These are phyloP conservation scores for Aciculoconidium aculeatum DNA, from an alignment of 805 yeast genomes.

Conservation along the genomic window DNA sequence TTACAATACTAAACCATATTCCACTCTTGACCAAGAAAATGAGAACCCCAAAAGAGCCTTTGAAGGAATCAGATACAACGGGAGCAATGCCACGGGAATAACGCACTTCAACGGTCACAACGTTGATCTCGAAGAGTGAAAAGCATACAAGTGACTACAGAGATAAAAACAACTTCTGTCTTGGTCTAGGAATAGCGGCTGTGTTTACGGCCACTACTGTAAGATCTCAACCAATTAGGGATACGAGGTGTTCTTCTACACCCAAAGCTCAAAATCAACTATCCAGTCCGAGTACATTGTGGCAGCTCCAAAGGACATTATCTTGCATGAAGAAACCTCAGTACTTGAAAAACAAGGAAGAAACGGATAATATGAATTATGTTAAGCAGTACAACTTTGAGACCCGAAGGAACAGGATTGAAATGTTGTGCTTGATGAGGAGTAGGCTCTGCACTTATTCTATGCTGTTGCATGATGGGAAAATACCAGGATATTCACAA, in stretches of 20 bases:
- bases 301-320: too few species aligned
- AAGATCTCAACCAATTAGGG: constrained; percentile 5
- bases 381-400: constrained; percentile 5
- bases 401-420: constrained; percentile 4
- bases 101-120: constrained; percentile 2
- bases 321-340: too few species aligned
- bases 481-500: constrained; percentile 6
- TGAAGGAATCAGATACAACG: too few species aligned
- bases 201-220: constrained; percentile 5
- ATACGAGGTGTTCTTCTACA: constrained; percentile 5
- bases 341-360: too few species aligned
- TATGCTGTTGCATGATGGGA: constrained; percentile 7
- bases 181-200: constrained; percentile 4
- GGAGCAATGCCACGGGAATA: too few species aligned
- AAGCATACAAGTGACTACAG: constrained; percentile 5
- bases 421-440: constrained; percentile 6
- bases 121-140: constrained; percentile 5
- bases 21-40: too few species aligned
- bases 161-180: constrained; percentile 3
- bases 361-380: too few species aligned
- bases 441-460: constrained; percentile 5
- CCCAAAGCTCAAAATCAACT: constrained; percentile 4
- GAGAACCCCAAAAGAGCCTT: too few species aligned
- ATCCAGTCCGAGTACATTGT: too few species aligned
- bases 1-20: too few species aligned